phyloP scores from a whole-genome alignment of 371 early-diverging fungal species.

The Actinomortierella wolfii region DNA sequence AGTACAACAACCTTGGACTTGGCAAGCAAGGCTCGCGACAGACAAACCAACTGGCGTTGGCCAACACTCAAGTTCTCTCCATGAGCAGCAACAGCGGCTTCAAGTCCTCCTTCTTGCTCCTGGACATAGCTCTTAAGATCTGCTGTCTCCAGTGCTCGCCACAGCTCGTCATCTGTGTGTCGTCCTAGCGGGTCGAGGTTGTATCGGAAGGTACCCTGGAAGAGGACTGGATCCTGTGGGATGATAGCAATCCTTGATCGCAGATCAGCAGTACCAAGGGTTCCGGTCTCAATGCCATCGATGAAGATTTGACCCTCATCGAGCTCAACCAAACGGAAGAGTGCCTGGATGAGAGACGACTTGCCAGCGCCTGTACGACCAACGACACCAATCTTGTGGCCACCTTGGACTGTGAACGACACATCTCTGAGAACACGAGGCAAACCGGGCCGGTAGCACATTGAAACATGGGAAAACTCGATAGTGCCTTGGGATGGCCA shows the following conservation, averaged over 20 bases:
- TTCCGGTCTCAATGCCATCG: conserved; percentile 84
- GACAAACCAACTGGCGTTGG: conserved; percentile 65
- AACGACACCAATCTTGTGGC: conserved; percentile 88
- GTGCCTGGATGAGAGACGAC: conserved; percentile 79
- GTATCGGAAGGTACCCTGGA: conserved; percentile 68
- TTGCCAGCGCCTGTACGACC: conserved; percentile 97
- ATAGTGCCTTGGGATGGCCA: conserved; percentile 65
- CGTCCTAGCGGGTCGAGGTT: conserved; percentile 72
- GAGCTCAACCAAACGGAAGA: conserved; percentile 93
- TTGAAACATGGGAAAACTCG: conserved; percentile 59
- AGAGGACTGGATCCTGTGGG: conserved; percentile 96
- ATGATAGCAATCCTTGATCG: conserved; percentile 85
- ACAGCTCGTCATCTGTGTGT: conserved; percentile 61
- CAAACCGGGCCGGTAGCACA: conserved; percentile 63
- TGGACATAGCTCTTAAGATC: conserved; percentile 56
- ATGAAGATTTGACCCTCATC: conserved; percentile 66
- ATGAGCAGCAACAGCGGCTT: conserved; percentile 40
- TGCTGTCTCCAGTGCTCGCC: conserved; percentile 59
- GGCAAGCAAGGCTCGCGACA: conserved; percentile 62
- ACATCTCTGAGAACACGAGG: conserved; percentile 59
- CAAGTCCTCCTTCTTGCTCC: conserved; percentile 52
- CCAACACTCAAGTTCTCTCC: conserved; percentile 69
- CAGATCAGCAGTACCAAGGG: conserved; percentile 78
- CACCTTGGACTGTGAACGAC: conserved; percentile 64
- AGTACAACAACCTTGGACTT: conserved; percentile 59